These are phyloP conservation scores for Pseudopediastrum boryanum DNA, from an alignment of 139 green algal genomes.

Conservation along the genomic window DNA sequence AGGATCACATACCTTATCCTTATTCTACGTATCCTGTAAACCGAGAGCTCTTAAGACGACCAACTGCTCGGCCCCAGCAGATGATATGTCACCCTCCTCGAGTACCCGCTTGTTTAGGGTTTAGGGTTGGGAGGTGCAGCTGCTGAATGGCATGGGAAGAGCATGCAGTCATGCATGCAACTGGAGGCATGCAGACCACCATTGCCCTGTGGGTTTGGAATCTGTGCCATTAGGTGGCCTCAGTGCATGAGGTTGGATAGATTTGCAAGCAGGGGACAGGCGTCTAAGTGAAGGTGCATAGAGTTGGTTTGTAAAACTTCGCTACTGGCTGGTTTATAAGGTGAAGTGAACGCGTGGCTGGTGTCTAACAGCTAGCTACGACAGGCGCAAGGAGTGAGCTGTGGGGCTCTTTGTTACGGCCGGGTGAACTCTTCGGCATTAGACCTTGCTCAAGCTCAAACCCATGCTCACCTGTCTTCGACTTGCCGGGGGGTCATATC, in stretches of 20 bases:
- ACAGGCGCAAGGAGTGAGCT: not conserved
- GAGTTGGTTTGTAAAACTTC: not conserved
- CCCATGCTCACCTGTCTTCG: slow-evolving; percentile 34
- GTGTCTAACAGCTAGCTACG: not conserved
- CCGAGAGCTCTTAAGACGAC: no score
- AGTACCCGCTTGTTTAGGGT: no score
- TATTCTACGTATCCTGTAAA: no score
- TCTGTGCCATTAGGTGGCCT: no score
- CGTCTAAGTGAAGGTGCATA: not conserved
- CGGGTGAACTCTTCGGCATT: not conserved
- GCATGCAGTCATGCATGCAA: no score
- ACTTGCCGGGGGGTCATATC: slow-evolving; percentile 70
- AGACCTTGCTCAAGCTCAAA: no score
- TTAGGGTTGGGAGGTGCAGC: no score
- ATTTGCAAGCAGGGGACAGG: not conserved
- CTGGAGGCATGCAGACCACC: not conserved
- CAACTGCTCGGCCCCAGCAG: no score
- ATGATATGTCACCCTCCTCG: no score
- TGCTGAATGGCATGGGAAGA: no score
- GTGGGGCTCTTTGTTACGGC: not conserved
- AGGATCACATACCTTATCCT: not conserved
- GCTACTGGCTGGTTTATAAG: not conserved
- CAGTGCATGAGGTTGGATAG: no score
- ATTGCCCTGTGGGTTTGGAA: not conserved
- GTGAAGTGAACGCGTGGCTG: not conserved